Evolutionary conservation across 805 yeast species (phyloP), one percentile per base, ranked within the genome.

Genomic region (Lipomyces starkeyi): DNA sequence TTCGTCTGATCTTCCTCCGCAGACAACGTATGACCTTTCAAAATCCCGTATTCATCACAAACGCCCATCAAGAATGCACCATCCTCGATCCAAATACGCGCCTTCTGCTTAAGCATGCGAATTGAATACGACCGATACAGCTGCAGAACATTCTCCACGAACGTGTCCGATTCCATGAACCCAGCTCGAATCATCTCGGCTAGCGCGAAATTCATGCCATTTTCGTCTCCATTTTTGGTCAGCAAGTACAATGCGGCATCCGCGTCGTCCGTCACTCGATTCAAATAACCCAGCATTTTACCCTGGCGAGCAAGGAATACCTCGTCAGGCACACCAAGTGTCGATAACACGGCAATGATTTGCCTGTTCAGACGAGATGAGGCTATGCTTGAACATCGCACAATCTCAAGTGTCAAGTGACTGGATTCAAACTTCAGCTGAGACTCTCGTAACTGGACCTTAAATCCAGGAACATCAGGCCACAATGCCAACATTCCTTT

Each of bases 401-500:
- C 47, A 20, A 61, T 61, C 32, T 61, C 64, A 6, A 61, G 53
- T 4, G 64, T 55, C 32, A 47, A 20, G 35, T 61, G 59, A 13
- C 53, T 52, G 1, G 64, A 35, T 53, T 14, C 35, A 53, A 64
- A 64, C 56, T 64, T 64, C 20, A 32, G 56, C 43, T 60, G 64
- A 20, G 64, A 59, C 14, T 29, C 35, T 13, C 67, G n/a, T 13
- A 61, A 17, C 52, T 55, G 49, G 22, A 64, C 55, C 54, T 35
- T 47, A 25, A 55, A 40, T 35, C 67, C 67, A 20, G 57, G 59
- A 8, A 61, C 59, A 55, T 53, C 59, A 0, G 64, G 59, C 57
- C 61, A 62, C 32, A 49, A 22, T 2, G 61, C 53, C 9, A 64
- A 29, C 25, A 64, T 61, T 7, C 67, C 67, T 43, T 64, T 64